A percentile compares a stretch with the other conserved stretches of the same genome.
phyloP scores from a whole-genome alignment of 768 basidiomycete genomes.

The Lactarius akahatsu region DNA sequence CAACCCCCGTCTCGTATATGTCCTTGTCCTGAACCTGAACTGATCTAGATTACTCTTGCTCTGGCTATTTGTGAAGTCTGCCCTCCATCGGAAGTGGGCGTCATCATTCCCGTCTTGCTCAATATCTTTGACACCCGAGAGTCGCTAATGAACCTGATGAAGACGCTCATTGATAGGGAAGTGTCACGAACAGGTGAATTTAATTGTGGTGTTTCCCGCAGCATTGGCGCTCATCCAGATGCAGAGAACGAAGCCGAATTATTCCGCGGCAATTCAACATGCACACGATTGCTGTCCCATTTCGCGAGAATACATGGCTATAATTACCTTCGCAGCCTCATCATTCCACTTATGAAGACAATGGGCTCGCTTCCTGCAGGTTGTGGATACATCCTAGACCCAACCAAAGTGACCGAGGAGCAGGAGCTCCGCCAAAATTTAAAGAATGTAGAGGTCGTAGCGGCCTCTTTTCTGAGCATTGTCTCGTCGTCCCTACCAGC shows the following conservation, averaged over 20 bases:
- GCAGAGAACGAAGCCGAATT: conserved; percentile 79
- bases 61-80: conserved; percentile 88
- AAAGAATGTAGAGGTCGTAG: conserved; percentile 67
- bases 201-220: not conserved
- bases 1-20: conserved; percentile 3
- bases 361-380: conserved; percentile 73
- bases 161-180: conserved; percentile 84
- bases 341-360: conserved; percentile 72
- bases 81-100: conserved; percentile 74
- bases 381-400: conserved; percentile 77
- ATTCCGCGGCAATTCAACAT: conserved; percentile 86
- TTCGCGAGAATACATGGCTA: conserved; percentile 92
- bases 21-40: conserved; percentile 2
- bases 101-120: conserved; percentile 80
- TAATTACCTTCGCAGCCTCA: conserved; percentile 78
- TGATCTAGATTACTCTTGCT: conserved; percentile 65
- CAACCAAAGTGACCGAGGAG: conserved; percentile 53
- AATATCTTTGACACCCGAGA: conserved; percentile 81
- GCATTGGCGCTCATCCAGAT: conserved; percentile 10
- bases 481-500: conserved; percentile 67
- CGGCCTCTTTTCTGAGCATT: conserved; percentile 71
- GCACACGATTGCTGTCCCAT: conserved; percentile 80
- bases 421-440: conserved; percentile 62
- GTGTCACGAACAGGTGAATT: conserved; percentile 68
- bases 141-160: conserved; percentile 70